A percentile compares a stretch with the other conserved stretches of the same genome.
phyloP scores from a whole-genome alignment of 2,329 filamentous ascomycete genomes.

The Neobulgaria alba region DNA sequence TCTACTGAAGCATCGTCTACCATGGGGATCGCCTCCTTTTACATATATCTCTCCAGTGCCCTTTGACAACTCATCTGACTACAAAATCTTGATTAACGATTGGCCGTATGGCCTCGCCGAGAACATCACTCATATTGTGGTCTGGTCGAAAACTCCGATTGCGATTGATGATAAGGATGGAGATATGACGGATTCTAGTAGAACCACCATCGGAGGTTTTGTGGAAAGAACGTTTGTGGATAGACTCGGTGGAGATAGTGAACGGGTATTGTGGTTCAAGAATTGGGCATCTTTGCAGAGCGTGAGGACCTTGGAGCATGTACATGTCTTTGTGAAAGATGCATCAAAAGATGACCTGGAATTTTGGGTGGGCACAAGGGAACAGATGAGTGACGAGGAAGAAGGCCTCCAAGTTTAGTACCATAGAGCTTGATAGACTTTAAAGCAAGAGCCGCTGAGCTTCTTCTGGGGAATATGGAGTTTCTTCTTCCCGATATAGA shows the following conservation, averaged over 20 bases:
- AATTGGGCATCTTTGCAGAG: slow-evolving; percentile 88
- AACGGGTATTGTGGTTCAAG: slow-evolving; percentile 75
- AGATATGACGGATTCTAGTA: slow-evolving; percentile 62
- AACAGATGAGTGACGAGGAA: slow-evolving; percentile 25
- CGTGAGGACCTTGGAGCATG: slow-evolving; percentile 78
- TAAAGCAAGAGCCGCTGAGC: slow-evolving; percentile 67
- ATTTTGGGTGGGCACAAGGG: too few relatives aligned
- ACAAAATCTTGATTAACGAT: slow-evolving; percentile 74
- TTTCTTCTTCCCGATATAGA: neutral
- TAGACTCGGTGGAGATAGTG: slow-evolving; percentile 39
- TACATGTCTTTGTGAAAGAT: slow-evolving; percentile 65
- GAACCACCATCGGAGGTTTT: slow-evolving; percentile 56
- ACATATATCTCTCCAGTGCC: slow-evolving; percentile 32
- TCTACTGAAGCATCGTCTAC: slow-evolving; percentile 64
- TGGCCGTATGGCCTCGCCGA: slow-evolving; percentile 78
- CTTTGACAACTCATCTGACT: slow-evolving; percentile 47
- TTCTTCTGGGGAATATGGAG: slow-evolving; percentile 57
- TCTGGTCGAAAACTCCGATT: slow-evolving; percentile 82
- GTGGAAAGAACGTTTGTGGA: slow-evolving; percentile 60
- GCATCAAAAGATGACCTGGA: slow-evolving; percentile 43
- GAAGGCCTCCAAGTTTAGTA: neutral
- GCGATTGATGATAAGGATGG: slow-evolving; percentile 62
- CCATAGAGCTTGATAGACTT: slow-evolving; percentile 36
- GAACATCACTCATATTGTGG: slow-evolving; percentile 70
- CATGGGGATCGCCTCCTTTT: slow-evolving; percentile 59